Base-by-base conservation (phyloP, 179 eudicot species). In the Spinacia oleracea region DNA sequence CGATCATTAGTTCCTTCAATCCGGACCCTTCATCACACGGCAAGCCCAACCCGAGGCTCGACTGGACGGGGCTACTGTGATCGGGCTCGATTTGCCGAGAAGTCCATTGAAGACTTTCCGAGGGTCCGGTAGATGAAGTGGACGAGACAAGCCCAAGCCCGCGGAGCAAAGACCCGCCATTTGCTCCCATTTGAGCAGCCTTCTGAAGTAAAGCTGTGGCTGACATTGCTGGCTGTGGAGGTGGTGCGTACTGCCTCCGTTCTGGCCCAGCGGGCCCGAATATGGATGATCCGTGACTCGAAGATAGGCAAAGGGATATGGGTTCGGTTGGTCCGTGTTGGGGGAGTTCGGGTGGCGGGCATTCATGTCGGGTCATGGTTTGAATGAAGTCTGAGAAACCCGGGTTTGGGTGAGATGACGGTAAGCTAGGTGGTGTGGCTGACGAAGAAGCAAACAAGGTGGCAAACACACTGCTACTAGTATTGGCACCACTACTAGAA, bases 161-260 rank as follows among this genome's bases (percentile, higher is more conserved):
- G 74, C 89, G 87, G 20, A 95, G 89, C 46, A 93, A 77, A 0
- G 98, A 95, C 29, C 88, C 89, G 10, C 91, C 91, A 20, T 89
- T 72, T 9, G 90, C 85, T 7, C 98, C 98, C 81, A 95, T 87
- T 59, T 95, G 97, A 70, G 98, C 97, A 14, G 98, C 98, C 79
- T 95, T 95, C 77, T 95, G 98, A 16, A 95, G 90, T 73, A 95
- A 84, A 14, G 98, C 98, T 1, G 98, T 95, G 42, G 97, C 98
- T 14, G 98, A 93, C 93, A 91, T 84, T 6, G 97, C 89, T 16
- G 98, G 95, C 77, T 89, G 96, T 5, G 94, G 88, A 5, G 91
- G 79, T 0, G 88, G 88, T 42, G 89, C 85, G 42, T 89, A 94
- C 70, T 91, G 98, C 83, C 86, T 76, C 25, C 83, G 81, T 29